Conservation (phyloP, 2,329 filamentous ascomycete species). For the Colletotrichum melonis region DNA sequence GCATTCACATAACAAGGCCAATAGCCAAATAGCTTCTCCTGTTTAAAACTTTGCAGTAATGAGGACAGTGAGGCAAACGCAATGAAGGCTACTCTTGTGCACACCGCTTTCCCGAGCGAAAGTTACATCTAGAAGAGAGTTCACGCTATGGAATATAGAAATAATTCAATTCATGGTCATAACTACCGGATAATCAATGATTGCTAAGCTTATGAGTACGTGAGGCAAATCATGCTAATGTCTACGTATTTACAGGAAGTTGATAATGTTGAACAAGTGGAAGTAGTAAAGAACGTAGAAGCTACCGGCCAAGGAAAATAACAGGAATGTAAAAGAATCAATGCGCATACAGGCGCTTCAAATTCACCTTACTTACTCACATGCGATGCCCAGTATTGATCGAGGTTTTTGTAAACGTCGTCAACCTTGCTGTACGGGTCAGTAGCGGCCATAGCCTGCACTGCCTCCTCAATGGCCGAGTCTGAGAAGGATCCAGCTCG, state of each 20-base stretch:
- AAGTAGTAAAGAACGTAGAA: neutral
- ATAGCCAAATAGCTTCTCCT: no score
- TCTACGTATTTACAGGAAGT: neutral
- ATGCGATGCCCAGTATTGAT: conserved; percentile 12
- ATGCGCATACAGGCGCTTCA: neutral
- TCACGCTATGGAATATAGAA: no score
- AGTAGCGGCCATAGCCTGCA: conserved; percentile 11
- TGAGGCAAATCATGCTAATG: neutral
- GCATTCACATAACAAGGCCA: conserved; percentile 47
- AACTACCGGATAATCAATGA: no score
- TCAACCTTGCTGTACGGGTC: conserved; percentile 15
- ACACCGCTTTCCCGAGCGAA: no score
- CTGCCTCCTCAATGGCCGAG: neutral
- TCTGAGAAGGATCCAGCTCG: conserved; percentile 16
- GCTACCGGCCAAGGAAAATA: neutral
- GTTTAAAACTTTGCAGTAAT: no score
- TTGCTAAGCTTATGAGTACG: no score
- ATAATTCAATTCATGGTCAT: no score
- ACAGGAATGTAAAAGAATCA: neutral
- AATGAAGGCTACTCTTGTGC: no score
- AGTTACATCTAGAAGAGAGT: no score
- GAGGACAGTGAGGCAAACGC: no score
- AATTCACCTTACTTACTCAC: neutral
- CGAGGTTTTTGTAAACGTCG: conserved; percentile 6
- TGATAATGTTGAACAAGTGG: neutral